These are phyloP conservation scores for Colletotrichum horii DNA, from an alignment of 2,329 filamentous ascomycete genomes.

Conservation along the genomic window DNA sequence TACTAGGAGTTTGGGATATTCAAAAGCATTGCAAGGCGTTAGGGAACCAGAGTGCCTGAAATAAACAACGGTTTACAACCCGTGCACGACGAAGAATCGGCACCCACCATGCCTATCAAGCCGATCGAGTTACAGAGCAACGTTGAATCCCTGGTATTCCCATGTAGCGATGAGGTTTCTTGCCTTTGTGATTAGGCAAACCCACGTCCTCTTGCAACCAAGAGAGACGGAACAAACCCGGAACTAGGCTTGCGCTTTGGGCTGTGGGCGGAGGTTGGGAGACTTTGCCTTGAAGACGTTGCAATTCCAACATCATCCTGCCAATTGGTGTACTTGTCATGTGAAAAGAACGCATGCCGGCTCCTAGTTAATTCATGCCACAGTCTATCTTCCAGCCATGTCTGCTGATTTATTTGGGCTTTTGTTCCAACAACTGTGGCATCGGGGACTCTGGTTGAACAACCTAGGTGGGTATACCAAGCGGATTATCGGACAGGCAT, in stretches of 20 bases:
- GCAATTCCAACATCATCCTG: not conserved
- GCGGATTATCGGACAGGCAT: not conserved
- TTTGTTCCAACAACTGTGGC: not conserved
- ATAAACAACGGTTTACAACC: not conserved
- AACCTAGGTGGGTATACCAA: not conserved
- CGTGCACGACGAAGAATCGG: not conserved
- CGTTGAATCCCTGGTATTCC: not conserved
- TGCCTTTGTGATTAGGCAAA: not conserved
- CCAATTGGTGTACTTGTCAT: not conserved
- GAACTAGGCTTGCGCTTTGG: not conserved
- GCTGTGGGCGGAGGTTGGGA: not conserved
- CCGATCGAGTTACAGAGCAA: not conserved
- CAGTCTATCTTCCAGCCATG: not conserved
- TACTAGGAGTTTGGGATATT: not conserved
- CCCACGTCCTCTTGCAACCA: not conserved
- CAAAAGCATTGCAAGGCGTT: constrained; percentile 27
- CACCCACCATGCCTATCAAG: not conserved
- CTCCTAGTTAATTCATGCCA: not conserved
- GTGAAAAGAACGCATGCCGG: constrained; percentile 6
- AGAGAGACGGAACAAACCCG: not conserved
- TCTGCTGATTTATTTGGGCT: not conserved
- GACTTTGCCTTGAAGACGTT: not conserved
- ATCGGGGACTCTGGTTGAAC: not conserved
- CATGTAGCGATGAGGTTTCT: not conserved
- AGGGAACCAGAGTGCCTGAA: not conserved